Evolutionary conservation across 2,329 filamentous ascomycete genomes (phyloP).

Genomic region (Nigrospora osmanthi): DNA sequence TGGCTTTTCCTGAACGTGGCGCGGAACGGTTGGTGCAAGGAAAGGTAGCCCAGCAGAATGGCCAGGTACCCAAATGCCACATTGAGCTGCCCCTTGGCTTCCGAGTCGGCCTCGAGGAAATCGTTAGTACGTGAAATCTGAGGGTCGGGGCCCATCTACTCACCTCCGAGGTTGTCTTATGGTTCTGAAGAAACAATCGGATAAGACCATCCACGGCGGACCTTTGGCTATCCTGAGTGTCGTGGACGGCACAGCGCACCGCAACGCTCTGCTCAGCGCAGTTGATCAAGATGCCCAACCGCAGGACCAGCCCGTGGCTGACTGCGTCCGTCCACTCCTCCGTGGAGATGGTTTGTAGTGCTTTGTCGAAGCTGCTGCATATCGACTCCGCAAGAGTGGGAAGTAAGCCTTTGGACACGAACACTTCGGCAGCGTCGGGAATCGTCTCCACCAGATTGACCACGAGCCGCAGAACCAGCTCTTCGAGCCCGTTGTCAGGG

Average conservation of each 20-base stretch:
- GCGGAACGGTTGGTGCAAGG: slow-evolving; percentile 42
- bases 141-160: slow-evolving; percentile 17
- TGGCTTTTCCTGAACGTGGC: slow-evolving; percentile 33
- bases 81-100: slow-evolving; percentile 69
- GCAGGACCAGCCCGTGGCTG: slow-evolving; percentile 67
- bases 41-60: slow-evolving; percentile 76
- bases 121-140: slow-evolving; percentile 7
- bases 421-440: slow-evolving; percentile 56
- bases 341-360: slow-evolving; percentile 38
- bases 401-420: slow-evolving; percentile 54
- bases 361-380: slow-evolving; percentile 39
- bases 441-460: slow-evolving; percentile 85
- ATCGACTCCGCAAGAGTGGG: slow-evolving; percentile 39
- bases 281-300: slow-evolving; percentile 80
- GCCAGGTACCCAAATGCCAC: slow-evolving; percentile 83
- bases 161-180: slow-evolving; percentile 61
- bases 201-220: slow-evolving; percentile 52
- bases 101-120: slow-evolving; percentile 51
- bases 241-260: slow-evolving; percentile 45
- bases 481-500: slow-evolving; percentile 31
- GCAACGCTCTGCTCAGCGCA: slow-evolving; percentile 68
- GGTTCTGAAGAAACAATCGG: slow-evolving; percentile 58
- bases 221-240: slow-evolving; percentile 23
- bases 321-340: slow-evolving; percentile 40
- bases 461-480: slow-evolving; percentile 58